Evolutionary conservation across 371 early-diverging fungal species (phyloP).

Genomic region (Chytridium lagenaria): DNA sequence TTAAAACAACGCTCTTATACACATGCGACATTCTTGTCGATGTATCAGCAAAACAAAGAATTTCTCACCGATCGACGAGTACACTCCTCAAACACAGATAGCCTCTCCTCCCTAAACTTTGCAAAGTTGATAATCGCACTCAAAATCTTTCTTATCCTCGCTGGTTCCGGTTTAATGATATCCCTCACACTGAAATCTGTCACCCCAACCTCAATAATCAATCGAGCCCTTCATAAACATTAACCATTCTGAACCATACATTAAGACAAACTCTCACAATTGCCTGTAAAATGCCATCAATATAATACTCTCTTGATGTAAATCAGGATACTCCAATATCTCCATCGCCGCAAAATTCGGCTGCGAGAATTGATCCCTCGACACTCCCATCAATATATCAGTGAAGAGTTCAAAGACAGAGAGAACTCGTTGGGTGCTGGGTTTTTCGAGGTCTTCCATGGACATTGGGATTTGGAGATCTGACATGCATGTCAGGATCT

Average conservation of each 20-base stretch:
- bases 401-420: constrained; percentile 65
- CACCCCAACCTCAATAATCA: constrained; percentile 72
- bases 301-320: constrained; percentile 52
- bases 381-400: constrained; percentile 65
- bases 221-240: constrained; percentile 47
- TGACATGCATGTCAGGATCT: constrained; percentile 66
- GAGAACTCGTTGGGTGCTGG: constrained; percentile 60
- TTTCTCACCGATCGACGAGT: constrained; percentile 41
- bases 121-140: constrained; percentile 84
- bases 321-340: constrained; percentile 60
- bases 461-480: constrained; percentile 67
- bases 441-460: constrained; percentile 70
- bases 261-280: constrained; percentile 33
- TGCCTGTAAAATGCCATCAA: constrained; percentile 51
- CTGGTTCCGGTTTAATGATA: constrained; percentile 73
- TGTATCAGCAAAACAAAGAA: too few relatives aligned
- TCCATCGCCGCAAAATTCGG: constrained; percentile 54
- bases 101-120: constrained; percentile 83
- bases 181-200: constrained; percentile 76
- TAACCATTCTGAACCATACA: background rate
- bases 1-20: background rate
- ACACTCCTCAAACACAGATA: constrained; percentile 48
- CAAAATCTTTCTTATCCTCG: constrained; percentile 66
- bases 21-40: background rate
- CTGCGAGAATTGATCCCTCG: constrained; percentile 51